Conservation (phyloP, 768 basidiomycete species). For the Podaxis pistillaris region DNA sequence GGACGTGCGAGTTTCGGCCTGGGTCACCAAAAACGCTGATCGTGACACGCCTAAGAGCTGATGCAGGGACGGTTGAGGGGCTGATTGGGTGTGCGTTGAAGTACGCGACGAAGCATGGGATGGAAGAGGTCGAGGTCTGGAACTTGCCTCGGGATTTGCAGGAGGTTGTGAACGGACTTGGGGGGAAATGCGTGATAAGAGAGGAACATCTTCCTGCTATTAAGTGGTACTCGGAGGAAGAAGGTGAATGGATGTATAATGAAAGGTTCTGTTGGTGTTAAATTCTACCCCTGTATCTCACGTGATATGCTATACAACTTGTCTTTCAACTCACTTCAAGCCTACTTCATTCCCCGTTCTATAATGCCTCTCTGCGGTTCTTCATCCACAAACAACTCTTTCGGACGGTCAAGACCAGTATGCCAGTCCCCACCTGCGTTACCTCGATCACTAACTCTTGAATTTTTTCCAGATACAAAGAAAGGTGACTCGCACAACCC, state of each 20-base stretch:
- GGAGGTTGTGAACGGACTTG: constrained; percentile 19
- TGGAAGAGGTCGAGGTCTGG: constrained; percentile 45
- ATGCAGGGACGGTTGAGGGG: constrained; percentile 25
- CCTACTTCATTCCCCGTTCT: not conserved
- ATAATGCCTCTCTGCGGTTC: constrained; percentile 58
- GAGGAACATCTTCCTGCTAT: constrained; percentile 38
- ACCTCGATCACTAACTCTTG: constrained; percentile 9
- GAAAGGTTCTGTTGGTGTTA: constrained; percentile 29
- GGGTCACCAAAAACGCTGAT: constrained; percentile 18
- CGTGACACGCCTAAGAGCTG: constrained; percentile 27
- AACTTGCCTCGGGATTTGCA: constrained; percentile 29
- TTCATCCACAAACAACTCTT: constrained; percentile 48
- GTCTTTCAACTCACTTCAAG: not conserved
- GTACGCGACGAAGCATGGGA: constrained; percentile 22
- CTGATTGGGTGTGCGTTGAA: constrained; percentile 32
- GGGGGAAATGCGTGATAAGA: constrained; percentile 29
- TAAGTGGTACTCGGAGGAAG: constrained; percentile 40
- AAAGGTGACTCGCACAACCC: constrained; percentile 32
- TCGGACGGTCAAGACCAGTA: constrained; percentile 56
- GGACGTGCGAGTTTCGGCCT: constrained; percentile 24
- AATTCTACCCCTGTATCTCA: not conserved
- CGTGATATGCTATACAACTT: constrained; percentile 3
- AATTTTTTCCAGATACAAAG: constrained; percentile 38
- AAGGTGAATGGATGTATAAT: constrained; percentile 23
- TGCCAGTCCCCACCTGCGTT: constrained; percentile 18